These are phyloP conservation scores for Debaryomyces robertsiae DNA, from an alignment of 1,139 yeast species.

Conservation along the genomic window DNA sequence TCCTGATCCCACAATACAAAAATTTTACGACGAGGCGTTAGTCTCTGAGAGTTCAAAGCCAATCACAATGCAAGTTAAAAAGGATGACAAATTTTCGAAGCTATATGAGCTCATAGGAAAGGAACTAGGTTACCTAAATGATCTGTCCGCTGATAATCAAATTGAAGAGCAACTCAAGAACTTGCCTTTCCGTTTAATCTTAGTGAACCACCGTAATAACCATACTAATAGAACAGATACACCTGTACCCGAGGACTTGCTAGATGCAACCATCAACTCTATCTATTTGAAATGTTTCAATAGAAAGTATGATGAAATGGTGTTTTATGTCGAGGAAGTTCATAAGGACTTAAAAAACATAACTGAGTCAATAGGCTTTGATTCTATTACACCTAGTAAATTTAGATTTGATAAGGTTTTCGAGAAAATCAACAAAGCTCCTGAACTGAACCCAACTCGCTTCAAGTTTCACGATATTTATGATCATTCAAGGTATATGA, in stretches of 20 bases:
- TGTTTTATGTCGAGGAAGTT: conserved; percentile 49
- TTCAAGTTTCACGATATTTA: conserved; percentile 22
- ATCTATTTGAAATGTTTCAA: conserved; percentile 45
- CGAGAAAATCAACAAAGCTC: conserved; percentile 20
- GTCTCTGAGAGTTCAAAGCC: conserved; percentile 55
- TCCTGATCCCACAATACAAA: conserved; percentile 53
- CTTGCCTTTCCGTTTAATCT: conserved; percentile 59
- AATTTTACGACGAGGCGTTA: conserved; percentile 51
- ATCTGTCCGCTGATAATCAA: conserved; percentile 14
- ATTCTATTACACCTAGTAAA: conserved; percentile 21
- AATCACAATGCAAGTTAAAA: conserved; percentile 52
- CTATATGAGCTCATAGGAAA: conserved; percentile 55
- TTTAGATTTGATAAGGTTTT: conserved; percentile 29
- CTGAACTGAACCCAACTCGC: conserved; percentile 3
- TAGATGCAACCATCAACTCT: conserved; percentile 34
- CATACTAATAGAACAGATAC: conserved; percentile 69
- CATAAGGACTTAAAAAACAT: conserved; percentile 36
- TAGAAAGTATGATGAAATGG: conserved; percentile 47
- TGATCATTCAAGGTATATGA: conserved; percentile 40
- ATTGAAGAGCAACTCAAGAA: conserved; percentile 23
- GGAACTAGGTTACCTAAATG: conserved; percentile 34
- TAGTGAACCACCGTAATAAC: conserved; percentile 70
- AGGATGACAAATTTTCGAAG: conserved; percentile 55
- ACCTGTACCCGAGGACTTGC: conserved; percentile 43
- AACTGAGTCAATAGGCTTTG: conserved; percentile 12